A percentile compares a stretch with the other conserved stretches of the same genome.
Evolutionary conservation across 176 grass and related monocot species (phyloP).

Genomic region (Rhynchospora breviuscula): DNA sequence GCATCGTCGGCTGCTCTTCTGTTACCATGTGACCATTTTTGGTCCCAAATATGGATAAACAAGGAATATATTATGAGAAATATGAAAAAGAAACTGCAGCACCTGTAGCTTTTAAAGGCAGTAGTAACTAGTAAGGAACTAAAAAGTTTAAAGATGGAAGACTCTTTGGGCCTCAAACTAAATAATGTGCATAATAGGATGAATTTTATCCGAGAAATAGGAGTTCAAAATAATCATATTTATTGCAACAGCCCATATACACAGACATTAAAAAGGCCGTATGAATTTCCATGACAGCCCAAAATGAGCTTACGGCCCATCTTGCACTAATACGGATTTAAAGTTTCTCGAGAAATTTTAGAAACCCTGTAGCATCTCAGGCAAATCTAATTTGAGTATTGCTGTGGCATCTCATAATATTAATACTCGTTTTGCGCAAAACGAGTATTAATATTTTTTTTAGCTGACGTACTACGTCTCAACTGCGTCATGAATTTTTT

Average conservation of each 20-base stretch:
- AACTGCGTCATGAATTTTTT: background rate
- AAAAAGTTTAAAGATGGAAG: background rate
- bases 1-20: background rate
- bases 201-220: background rate
- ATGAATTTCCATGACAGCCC: background rate
- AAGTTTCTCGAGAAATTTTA: background rate
- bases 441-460: no score
- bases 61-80: slow-evolving; percentile 5
- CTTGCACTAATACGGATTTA: no score
- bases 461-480: background rate
- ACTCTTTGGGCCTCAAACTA: slow-evolving; percentile 5
- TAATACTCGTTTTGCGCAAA: no score
- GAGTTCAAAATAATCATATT: background rate
- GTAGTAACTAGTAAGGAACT: background rate
- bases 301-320: background rate
- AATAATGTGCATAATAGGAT: background rate
- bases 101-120: background rate
- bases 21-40: slow-evolving; percentile 7
- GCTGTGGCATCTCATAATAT: background rate
- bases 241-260: background rate
- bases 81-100: background rate
- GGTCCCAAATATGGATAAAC: background rate
- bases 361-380: background rate
- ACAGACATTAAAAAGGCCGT: background rate
- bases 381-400: background rate